Base-by-base conservation (phyloP, 495 filamentous ascomycete species). In the Aspergillus haitiensis region DNA sequence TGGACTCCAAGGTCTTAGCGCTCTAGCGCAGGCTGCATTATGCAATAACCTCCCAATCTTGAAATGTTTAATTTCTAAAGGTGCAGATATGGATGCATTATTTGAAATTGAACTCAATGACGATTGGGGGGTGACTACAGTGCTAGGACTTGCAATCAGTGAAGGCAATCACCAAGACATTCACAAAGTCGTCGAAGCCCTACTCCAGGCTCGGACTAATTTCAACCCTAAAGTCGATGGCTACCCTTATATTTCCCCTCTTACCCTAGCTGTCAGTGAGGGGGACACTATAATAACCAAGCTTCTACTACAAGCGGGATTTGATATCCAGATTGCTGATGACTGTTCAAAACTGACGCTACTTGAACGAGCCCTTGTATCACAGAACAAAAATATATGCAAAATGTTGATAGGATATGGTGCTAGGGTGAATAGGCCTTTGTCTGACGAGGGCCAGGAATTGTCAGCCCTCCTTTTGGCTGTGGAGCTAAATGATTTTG, bases 31-130 rank as follows among this genome's bases (percentile, higher is more conserved):
- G n/a, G 50, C 58, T 27, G 21, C 49, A 35, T 2, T 3, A 2
- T 7, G 15, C 6, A 37, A 63, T 50, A 58, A 67, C 59, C n/a
- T 69, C 21, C 47, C 15, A 18, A 57, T 59, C 6, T 39, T 62
- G 5, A 34, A 58, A 5, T 7, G 58, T 12, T 42, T 65, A 8
- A 59, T 65, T 44, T 35, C 40, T n/a, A 53, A 47, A 16, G 63
- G 59, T 35, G 63, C 63, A 6, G 49, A 65, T 11, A 36, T 62
- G 12, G 62, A 65, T 55, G 47, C 31, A 15, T 16, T 61, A 21
- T 11, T 56, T 46, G 39, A 56, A 11, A 46, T 16, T 46, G 21
- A 15, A 4, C 33, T 46, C 36, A 21, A 16, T 13, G 31, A 27
- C 7, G 53, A 35, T 13, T 56, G 39, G 53, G 53, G 39, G 15